phyloP scores from a whole-genome alignment of 2,329 filamentous ascomycete species.

The Chrysoporthe austroafricana region DNA sequence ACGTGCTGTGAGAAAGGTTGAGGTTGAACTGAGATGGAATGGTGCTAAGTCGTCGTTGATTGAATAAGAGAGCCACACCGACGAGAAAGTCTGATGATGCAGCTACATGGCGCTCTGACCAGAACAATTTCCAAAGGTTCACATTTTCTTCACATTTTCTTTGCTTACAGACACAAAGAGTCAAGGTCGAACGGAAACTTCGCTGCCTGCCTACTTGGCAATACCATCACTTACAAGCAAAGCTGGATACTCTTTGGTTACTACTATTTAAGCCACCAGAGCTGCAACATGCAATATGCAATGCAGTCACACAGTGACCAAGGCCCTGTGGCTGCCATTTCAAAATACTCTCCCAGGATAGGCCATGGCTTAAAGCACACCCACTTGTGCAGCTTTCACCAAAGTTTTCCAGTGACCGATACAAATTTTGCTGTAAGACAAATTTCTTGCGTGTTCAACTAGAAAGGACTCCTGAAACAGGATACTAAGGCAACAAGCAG shows the following conservation, averaged over 20 bases:
- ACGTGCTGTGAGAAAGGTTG: too few species aligned
- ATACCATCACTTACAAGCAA: background rate
- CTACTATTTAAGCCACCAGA: background rate
- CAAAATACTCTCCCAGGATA: background rate
- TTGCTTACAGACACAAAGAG: too few species aligned
- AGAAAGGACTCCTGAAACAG: background rate
- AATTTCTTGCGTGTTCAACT: background rate
- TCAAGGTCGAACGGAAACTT: too few species aligned
- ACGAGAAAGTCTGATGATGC: background rate
- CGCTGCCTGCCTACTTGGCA: background rate
- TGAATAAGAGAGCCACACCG: background rate
- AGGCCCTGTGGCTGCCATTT: background rate
- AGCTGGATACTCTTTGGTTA: background rate
- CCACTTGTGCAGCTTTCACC: background rate
- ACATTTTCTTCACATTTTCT: background rate
- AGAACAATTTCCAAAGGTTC: background rate
- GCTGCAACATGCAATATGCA: background rate
- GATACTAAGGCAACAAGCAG: background rate
- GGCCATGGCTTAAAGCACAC: background rate
- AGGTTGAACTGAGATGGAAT: background rate
- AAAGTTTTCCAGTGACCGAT: background rate
- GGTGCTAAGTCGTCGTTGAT: too few species aligned
- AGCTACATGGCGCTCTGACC: background rate
- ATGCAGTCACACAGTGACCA: too few species aligned
- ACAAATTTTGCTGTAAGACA: background rate